Evolutionary conservation across 257 asterid species (phyloP), one percentile per base, ranked within the genome.

Genomic region (Parsonsia alboflavescens): DNA sequence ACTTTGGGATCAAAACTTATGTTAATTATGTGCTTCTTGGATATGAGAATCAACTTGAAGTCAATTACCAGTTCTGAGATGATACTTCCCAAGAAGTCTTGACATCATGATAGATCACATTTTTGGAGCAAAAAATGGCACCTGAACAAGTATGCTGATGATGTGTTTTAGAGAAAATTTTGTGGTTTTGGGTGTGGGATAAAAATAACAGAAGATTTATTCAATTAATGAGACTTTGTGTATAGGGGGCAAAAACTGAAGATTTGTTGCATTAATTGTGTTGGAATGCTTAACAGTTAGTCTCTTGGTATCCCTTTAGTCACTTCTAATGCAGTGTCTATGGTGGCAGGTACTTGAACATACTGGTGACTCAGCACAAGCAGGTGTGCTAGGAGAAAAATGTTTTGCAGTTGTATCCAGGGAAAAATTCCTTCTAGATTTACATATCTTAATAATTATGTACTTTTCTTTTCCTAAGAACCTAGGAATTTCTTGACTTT

Each of bases 341-440:
- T 80, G 73, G 69, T 81, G 64, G 82, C 91, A 92, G 97, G 97
- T 84, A 87, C 97, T 82, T 92, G 90, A 92, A 76, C 74, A 70
- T 56, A 49, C 33, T 58, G 73, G 56, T 84, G 88, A 79, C 75
- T 77, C 75, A 76, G 82, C 82, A 77, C 78, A 75, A 54, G 62
- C 58, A 16, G 76, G 66, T 87, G 69, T 86, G 85, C 85, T 75
- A 48, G 75, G 76, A 72, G 79, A 75, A 84, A 79, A 58, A 53
- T 30, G 75, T 74, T 67, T 75, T 80, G 83, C 77, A 73, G 85
- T 81, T 85, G 79, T 80, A 57, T 75, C 81, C 70, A 73, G 42
- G 70, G 82, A 82, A 76, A 52, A 73, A 52, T 77, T 79, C 75
- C 52, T 80, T 77, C 26, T 24, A 66, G 30, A 48, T 65, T 61